Conservation (phyloP, 2,329 filamentous ascomycete genomes). For the Epichloe uncinata region DNA sequence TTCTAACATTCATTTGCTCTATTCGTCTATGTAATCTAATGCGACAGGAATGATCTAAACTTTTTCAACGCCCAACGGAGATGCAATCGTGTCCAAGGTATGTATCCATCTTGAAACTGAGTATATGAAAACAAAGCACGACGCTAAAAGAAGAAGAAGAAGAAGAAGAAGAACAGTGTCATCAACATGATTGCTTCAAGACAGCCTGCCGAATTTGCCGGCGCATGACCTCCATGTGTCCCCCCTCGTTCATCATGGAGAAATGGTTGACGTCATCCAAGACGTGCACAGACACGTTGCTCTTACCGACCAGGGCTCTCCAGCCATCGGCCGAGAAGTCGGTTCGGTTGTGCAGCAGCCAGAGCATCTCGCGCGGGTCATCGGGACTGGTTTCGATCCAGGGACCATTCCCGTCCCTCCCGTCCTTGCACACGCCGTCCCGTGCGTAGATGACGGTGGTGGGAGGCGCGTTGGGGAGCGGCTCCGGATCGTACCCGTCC, state of each 20-base stretch:
- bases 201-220: no score
- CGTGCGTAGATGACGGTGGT: constrained; percentile 54
- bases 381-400: constrained; percentile 28
- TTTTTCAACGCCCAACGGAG: no score
- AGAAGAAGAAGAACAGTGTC: no score
- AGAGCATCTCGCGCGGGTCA: constrained; percentile 51
- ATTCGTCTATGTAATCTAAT: no score
- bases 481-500: constrained; percentile 53
- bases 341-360: constrained; percentile 59
- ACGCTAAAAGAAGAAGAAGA: no score
- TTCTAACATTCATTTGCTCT: no score
- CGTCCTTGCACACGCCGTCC: constrained; percentile 41
- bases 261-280: constrained; percentile 60
- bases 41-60: no score
- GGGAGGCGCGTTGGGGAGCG: constrained; percentile 31
- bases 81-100: no score
- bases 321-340: constrained; percentile 38
- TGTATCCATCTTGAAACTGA: no score
- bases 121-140: no score
- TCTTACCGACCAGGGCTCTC: constrained; percentile 21
- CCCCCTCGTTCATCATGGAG: constrained; percentile 46
- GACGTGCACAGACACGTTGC: constrained; percentile 57
- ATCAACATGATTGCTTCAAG: no score
- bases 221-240: no score
- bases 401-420: constrained; percentile 34